phyloP scores from a whole-genome alignment of 2,329 filamentous ascomycete species.

The Claviceps arundinis region DNA sequence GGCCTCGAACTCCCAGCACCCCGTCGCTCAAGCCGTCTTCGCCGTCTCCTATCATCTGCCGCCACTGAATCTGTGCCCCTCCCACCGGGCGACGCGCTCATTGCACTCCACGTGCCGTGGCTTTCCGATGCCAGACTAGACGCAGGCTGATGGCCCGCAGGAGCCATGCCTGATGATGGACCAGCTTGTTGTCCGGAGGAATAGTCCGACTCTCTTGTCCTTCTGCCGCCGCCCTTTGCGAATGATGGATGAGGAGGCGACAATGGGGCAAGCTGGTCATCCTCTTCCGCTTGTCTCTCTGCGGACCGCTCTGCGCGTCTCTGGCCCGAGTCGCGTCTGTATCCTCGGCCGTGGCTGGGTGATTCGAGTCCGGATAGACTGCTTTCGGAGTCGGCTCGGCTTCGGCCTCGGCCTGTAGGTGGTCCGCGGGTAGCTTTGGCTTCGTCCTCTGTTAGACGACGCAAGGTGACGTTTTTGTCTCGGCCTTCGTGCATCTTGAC shows the following conservation, averaged over 20 bases:
- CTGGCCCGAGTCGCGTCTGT: conserved; percentile 40
- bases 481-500: conserved; percentile 47
- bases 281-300: conserved; percentile 29
- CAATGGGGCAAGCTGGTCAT: conserved; percentile 28
- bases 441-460: conserved; percentile 48
- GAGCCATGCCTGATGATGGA: conserved; percentile 28
- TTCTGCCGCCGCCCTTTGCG: conserved; percentile 33
- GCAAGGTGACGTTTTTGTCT: conserved; percentile 47
- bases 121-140: conserved; percentile 37
- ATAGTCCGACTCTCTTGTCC: conserved; percentile 46
- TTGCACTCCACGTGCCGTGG: conserved; percentile 40
- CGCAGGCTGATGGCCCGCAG: conserved; percentile 26
- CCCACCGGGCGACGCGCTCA: conserved; percentile 34
- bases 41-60: conserved; percentile 39
- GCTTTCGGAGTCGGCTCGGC: conserved; percentile 37
- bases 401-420: conserved; percentile 9
- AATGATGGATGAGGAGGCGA: conserved; percentile 45
- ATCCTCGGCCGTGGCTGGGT: conserved; percentile 30
- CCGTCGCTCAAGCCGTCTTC: conserved; percentile 42
- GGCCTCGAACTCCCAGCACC: conserved; percentile 24
- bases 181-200: conserved; percentile 39
- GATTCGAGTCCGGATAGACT: conserved; percentile 45
- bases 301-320: conserved; percentile 32
- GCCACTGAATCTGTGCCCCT: conserved; percentile 18
- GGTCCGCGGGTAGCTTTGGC: conserved; percentile 29